A percentile compares a stretch with the other conserved stretches of the same genome.
These are phyloP conservation scores for Xylaria acuta DNA, from an alignment of 495 filamentous ascomycete genomes.

Conservation along the genomic window DNA sequence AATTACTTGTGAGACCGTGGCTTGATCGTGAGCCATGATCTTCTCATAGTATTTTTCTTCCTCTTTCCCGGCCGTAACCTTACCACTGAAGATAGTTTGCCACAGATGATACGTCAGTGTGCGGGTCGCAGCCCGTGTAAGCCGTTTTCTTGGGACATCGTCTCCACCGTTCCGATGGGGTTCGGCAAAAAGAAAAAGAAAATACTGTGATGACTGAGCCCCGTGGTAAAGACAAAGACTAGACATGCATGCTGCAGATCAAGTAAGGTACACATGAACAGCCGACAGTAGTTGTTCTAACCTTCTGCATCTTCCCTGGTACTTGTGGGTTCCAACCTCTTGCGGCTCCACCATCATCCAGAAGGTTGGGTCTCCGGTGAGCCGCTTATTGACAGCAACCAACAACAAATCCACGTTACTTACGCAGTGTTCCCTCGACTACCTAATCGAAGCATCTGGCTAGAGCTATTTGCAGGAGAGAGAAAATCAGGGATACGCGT, in stretches of 20 bases:
- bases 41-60: neutral
- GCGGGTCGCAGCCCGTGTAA: neutral
- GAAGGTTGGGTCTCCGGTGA: constrained; percentile 22
- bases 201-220: neutral
- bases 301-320: neutral
- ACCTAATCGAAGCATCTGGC: neutral
- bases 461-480: neutral
- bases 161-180: neutral
- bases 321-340: neutral
- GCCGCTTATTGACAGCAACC: constrained; percentile 2
- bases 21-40: neutral
- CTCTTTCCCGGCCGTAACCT: neutral
- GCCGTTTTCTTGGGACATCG: neutral
- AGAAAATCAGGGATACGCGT: neutral
- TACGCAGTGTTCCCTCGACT: neutral
- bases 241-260: constrained; percentile 11
- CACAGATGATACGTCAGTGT: constrained; percentile 3
- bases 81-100: neutral
- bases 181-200: constrained; percentile 2
- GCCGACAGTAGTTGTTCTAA: constrained; percentile 1
- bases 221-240: neutral
- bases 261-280: constrained; percentile 3
- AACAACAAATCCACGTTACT: neutral
- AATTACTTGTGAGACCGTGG: neutral
- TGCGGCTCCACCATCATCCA: constrained; percentile 19